Conservation (phyloP, 2,329 filamentous ascomycete species). For the Xylaria polymorpha region DNA sequence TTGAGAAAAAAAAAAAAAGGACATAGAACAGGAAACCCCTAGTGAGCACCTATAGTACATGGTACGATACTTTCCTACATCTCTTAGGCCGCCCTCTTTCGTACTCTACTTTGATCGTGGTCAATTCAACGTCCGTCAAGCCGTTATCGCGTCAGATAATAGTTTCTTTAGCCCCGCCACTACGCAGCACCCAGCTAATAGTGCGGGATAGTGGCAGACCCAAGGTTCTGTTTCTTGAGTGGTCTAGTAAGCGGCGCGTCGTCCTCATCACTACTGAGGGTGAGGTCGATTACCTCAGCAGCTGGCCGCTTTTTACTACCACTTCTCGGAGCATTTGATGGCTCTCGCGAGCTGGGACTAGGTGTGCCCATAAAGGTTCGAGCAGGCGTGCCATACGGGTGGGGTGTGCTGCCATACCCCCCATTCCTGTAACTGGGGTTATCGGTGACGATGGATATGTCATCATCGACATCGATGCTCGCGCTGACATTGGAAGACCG, state of each 20-base stretch:
- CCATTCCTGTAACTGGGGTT: slow-evolving; percentile 52
- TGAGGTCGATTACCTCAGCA: slow-evolving; percentile 69
- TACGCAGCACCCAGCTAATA: neutral
- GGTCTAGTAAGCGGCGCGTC: slow-evolving; percentile 56
- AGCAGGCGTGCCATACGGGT: slow-evolving; percentile 40
- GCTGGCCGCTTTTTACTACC: slow-evolving; percentile 51
- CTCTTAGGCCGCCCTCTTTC: neutral
- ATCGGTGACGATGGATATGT: slow-evolving; percentile 61
- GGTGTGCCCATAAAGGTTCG: slow-evolving; percentile 41
- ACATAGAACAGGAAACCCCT: neutral
- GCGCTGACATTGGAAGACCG: slow-evolving; percentile 44
- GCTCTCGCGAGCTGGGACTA: slow-evolving; percentile 44
- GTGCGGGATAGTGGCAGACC: neutral
- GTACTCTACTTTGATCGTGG: neutral
- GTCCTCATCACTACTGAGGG: slow-evolving; percentile 66
- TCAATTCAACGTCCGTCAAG: neutral
- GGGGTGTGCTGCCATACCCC: slow-evolving; percentile 50
- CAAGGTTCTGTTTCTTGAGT: slow-evolving; percentile 59
- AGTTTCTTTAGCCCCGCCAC: neutral
- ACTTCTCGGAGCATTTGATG: slow-evolving; percentile 54
- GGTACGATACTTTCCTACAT: slow-evolving; percentile 14
- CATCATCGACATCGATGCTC: slow-evolving; percentile 61
- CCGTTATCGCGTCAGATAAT: slow-evolving; percentile 7
- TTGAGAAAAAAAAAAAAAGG: slow-evolving; percentile 11
- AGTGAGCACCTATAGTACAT: slow-evolving; percentile 23